phyloP scores from a whole-genome alignment of 208 protist genomes.

The Trypanosoma rangeli region DNA sequence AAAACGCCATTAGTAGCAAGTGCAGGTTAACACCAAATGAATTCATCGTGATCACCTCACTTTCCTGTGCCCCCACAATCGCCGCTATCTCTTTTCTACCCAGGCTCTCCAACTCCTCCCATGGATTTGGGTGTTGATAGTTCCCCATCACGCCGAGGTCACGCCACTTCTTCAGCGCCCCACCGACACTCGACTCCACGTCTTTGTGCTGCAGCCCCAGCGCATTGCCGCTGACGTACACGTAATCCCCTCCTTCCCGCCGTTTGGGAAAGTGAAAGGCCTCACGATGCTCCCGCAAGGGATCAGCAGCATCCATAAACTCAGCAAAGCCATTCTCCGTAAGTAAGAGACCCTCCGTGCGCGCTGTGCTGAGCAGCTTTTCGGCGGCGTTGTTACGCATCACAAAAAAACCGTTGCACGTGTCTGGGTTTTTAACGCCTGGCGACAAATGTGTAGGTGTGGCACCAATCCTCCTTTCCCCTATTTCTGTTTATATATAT shows the following conservation, averaged over 20 bases:
- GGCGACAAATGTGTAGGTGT: no score
- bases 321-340: constrained; percentile 74
- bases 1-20: constrained; percentile 92
- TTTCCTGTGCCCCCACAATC: constrained; percentile 82
- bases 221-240: constrained; percentile 91
- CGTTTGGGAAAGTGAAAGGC: constrained; percentile 57
- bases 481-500: background rate
- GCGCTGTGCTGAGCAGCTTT: constrained; percentile 50
- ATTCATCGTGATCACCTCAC: constrained; percentile 94
- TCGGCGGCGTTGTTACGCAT: constrained; percentile 75
- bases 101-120: constrained; percentile 85
- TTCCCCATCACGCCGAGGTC: constrained; percentile 78
- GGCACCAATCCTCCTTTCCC: background rate
- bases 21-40: constrained; percentile 94
- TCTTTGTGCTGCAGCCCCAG: constrained; percentile 89
- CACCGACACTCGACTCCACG: constrained; percentile 52
- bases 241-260: constrained; percentile 36
- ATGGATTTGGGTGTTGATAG: constrained; percentile 79
- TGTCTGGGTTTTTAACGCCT: no score
- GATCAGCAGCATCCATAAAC: constrained; percentile 65
- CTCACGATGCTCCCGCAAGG: constrained; percentile 54
- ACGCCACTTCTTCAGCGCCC: constrained; percentile 90
- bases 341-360: constrained; percentile 47
- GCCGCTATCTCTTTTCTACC: constrained; percentile 57
- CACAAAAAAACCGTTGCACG: background rate